Evolutionary conservation across 2,329 filamentous ascomycete genomes (phyloP).

Genomic region (Beauveria pseudobassiana): DNA sequence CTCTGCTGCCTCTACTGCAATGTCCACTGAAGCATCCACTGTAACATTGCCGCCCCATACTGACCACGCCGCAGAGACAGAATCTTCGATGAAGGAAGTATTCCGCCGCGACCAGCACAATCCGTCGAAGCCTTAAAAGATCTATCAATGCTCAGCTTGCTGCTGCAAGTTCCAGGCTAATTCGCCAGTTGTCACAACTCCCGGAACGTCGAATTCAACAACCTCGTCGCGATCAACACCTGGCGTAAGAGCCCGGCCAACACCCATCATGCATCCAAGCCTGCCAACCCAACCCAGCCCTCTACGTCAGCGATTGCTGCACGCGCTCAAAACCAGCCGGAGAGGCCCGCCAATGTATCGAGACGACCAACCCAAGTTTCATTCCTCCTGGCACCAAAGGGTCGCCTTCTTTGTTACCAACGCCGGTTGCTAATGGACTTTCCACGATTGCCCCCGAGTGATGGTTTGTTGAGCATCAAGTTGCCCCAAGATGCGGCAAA

Average conservation of each 20-base stretch:
- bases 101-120: constrained; percentile 41
- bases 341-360: not conserved
- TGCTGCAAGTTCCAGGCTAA: not conserved
- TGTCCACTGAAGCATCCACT: constrained; percentile 8
- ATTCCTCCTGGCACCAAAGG: constrained; percentile 26
- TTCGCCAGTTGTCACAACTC: not conserved
- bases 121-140: constrained; percentile 36
- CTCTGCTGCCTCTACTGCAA: constrained; percentile 10
- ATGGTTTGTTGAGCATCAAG: constrained; percentile 23
- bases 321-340: not conserved
- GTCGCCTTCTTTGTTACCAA: constrained; percentile 14
- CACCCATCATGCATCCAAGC: not conserved
- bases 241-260: constrained; percentile 1
- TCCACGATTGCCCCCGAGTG: not conserved
- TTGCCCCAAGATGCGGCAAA: constrained; percentile 29
- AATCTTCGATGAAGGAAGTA: constrained; percentile 43
- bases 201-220: not conserved
- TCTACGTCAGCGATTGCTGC: not conserved
- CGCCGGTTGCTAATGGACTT: not conserved
- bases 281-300: not conserved
- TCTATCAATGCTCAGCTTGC: constrained; percentile 19
- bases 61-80: constrained; percentile 24
- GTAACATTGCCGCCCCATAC: not conserved
- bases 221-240: not conserved
- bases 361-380: constrained; percentile 22